phyloP scores from a whole-genome alignment of 2,329 filamentous ascomycete species.

The Elsinoe ampelina region DNA sequence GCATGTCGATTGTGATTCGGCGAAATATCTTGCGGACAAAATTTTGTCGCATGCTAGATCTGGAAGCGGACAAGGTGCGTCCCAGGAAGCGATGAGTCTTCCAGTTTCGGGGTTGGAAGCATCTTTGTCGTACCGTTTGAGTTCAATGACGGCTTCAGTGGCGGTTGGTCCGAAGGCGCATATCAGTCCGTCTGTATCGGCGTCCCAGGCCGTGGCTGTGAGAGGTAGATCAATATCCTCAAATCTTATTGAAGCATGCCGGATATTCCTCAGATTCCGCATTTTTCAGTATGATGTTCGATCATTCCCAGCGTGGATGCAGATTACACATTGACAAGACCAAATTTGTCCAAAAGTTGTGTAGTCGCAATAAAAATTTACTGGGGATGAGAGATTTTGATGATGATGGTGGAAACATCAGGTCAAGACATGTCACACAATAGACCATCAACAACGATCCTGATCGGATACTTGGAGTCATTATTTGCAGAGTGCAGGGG shows the following conservation, averaged over 20 bases:
- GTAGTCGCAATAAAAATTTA: neutral
- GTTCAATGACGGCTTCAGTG: constrained; percentile 61
- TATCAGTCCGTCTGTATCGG: constrained; percentile 64
- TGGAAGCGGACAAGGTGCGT: constrained; percentile 70
- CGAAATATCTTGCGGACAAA: constrained; percentile 73
- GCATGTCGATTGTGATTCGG: constrained; percentile 67
- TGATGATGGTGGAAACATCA: neutral
- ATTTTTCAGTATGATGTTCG: constrained; percentile 42
- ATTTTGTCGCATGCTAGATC: constrained; percentile 67
- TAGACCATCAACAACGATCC: no score
- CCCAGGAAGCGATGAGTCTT: constrained; percentile 68
- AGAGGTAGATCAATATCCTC: constrained; percentile 49
- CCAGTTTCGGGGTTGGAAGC: constrained; percentile 34
- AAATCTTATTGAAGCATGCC: constrained; percentile 56
- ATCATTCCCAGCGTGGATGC: neutral
- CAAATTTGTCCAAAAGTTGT: neutral
- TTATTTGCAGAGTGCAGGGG: neutral
- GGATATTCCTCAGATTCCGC: constrained; percentile 79
- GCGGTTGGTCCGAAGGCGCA: constrained; percentile 75
- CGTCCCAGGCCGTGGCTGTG: constrained; percentile 79
- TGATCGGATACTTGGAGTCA: no score
- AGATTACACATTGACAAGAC: neutral
- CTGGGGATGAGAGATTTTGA: neutral
- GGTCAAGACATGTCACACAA: neutral
- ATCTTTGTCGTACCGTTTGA: constrained; percentile 46